These are phyloP conservation scores for Claviceps purpurea DNA, from an alignment of 2,329 filamentous ascomycete species.

Conservation along the genomic window DNA sequence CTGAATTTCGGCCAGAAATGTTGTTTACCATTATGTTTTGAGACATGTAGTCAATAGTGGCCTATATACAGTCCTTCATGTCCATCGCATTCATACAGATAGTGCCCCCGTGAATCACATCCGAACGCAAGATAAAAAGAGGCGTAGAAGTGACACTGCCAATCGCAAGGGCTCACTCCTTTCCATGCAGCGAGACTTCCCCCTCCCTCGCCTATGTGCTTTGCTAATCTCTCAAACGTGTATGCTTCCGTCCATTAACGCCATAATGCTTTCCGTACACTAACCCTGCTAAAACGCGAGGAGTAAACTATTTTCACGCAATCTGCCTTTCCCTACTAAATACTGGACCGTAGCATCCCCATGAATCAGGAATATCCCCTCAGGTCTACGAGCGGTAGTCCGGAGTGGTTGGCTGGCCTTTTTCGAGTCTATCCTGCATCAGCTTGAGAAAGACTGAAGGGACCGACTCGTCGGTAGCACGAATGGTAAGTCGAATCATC, in stretches of 20 bases:
- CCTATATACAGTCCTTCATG: too few relatives aligned
- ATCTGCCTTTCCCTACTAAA: constrained; percentile 8
- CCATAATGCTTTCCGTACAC: too few relatives aligned
- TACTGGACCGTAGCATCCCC: constrained; percentile 40
- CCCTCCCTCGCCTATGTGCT: neutral
- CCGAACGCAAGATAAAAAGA: too few relatives aligned
- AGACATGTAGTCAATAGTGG: too few relatives aligned
- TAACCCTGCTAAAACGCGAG: neutral
- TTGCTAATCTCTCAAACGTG: too few relatives aligned
- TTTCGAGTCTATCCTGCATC: constrained; percentile 72
- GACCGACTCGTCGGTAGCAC: constrained; percentile 84
- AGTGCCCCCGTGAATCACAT: too few relatives aligned
- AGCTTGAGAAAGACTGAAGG: constrained; percentile 66
- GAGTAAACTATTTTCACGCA: neutral
- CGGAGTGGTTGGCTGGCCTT: constrained; percentile 30
- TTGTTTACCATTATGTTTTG: too few relatives aligned
- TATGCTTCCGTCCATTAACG: too few relatives aligned
- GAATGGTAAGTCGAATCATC: constrained; percentile 92
- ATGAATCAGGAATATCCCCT: constrained; percentile 42
- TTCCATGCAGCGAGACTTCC: neutral
- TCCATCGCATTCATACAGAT: too few relatives aligned
- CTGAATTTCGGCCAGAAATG: too few relatives aligned
- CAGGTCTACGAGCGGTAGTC: constrained; percentile 28
- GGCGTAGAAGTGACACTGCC: neutral
- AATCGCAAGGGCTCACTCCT: neutral